Evolutionary conservation across 371 early-diverging fungal genomes (phyloP), one percentile per base, ranked within the genome.

Genomic region (Basidiobolus meristosporus): DNA sequence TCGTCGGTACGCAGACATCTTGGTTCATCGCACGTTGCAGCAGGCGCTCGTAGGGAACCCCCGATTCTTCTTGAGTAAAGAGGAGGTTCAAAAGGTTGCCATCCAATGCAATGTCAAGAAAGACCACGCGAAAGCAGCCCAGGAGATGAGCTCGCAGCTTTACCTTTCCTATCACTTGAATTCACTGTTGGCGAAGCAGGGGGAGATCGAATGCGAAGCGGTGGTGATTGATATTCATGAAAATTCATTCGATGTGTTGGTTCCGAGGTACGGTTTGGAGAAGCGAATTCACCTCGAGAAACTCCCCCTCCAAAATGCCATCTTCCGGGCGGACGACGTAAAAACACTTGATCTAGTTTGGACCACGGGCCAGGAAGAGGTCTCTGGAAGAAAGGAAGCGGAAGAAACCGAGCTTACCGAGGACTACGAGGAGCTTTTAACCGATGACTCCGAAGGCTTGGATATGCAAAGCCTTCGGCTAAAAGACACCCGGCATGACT

Each of bases 1-100:
- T 47, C 81, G 99, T 37, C 78, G 99, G 28, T 99, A 93, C 57
- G 85, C 99, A 33, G 99, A 99, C 67, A 63, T 44, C 11, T 11
- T 36, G 7, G 40, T 31, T 11, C 28, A 44, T 18, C 29, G 18
- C n/a, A 12, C 14, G 21, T 15, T 26, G n/a, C n/a, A n/a, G n/a
- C n/a, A n/a, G n/a, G n/a, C n/a, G n/a, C n/a, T n/a, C n/a, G n/a
- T n/a, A n/a, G n/a, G n/a, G n/a, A n/a, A n/a, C n/a, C n/a, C n/a
- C n/a, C n/a, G 38, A 14, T 46, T 41, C 53, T 61, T 60, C 39
- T 41, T 65, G 32, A 49, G 42, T 31, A 65, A 63, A 11, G 52
- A 65, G 11, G 39, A 53, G 3, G 50, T 68, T 29, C 53, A 60
- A 6, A 52, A 54, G 28, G 65, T 68, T 31, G 82, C 90, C 0